phyloP scores from a whole-genome alignment of 176 grass and related monocot species.

The Carex littledalei region DNA sequence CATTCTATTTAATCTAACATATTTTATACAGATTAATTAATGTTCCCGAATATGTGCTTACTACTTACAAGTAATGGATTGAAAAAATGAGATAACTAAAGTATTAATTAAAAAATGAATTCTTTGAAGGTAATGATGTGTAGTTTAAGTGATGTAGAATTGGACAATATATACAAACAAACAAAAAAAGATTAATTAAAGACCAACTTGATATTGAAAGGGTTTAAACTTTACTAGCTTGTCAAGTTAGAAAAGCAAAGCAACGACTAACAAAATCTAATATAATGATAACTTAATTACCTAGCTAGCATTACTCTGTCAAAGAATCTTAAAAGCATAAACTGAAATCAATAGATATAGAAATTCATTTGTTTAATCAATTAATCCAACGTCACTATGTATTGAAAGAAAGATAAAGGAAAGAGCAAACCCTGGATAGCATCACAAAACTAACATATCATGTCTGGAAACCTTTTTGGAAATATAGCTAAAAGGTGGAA shows the following conservation, averaged over 20 bases:
- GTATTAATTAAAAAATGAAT: neutral
- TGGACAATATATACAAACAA: neutral
- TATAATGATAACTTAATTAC: neutral
- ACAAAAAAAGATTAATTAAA: neutral
- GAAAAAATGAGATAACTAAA: neutral
- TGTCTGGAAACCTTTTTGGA: neutral
- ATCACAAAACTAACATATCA: neutral
- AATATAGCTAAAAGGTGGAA: constrained; percentile 39
- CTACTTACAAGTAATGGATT: neutral
- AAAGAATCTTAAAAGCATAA: neutral
- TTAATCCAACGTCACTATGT: too few relatives aligned
- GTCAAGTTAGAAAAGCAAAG: too few relatives aligned
- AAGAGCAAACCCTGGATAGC: too few relatives aligned
- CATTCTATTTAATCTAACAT: too few relatives aligned
- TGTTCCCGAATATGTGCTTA: neutral
- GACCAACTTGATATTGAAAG: neutral
- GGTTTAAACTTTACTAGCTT: too few relatives aligned
- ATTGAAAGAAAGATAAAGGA: too few relatives aligned
- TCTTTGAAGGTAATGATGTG: neutral
- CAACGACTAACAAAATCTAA: too few relatives aligned
- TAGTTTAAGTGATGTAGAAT: neutral
- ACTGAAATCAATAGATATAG: neutral
- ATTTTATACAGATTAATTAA: neutral
- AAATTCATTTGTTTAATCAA: neutral
- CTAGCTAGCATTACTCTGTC: neutral